These are phyloP conservation scores for Pichia sp. DNA, from an alignment of 1,139 yeast genomes.

Conservation along the genomic window DNA sequence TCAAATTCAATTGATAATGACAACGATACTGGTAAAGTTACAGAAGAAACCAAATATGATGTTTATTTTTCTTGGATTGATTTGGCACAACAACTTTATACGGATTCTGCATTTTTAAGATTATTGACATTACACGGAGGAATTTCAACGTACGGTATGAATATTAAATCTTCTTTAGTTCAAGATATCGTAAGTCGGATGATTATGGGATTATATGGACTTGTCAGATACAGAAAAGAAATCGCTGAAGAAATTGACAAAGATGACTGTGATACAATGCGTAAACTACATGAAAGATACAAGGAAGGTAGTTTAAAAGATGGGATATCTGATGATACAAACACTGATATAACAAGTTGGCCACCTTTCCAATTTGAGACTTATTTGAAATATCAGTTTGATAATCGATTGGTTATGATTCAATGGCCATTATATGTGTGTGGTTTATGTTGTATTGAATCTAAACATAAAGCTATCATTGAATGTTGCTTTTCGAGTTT, in stretches of 20 bases:
- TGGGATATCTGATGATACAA: neutral
- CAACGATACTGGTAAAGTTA: neutral
- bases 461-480: conserved; percentile 28
- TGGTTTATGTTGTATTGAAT: conserved; percentile 31
- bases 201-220: conserved; percentile 28
- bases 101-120: conserved; percentile 39
- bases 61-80: conserved; percentile 50
- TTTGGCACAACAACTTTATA: conserved; percentile 45
- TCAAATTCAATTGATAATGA: neutral
- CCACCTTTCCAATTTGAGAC: conserved; percentile 21
- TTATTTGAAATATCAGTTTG: conserved; percentile 28
- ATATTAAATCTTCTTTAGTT: conserved; percentile 34
- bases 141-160: conserved; percentile 29
- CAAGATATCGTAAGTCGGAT: conserved; percentile 38
- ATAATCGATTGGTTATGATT: conserved; percentile 33
- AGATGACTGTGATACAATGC: conserved; percentile 1
- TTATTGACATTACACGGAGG: conserved; percentile 34
- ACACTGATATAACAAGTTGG: conserved; percentile 5
- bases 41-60: neutral
- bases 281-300: conserved; percentile 6
- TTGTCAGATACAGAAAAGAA: conserved; percentile 21
- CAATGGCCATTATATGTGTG: conserved; percentile 35
- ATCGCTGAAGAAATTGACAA: conserved; percentile 14
- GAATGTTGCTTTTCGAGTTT: conserved; percentile 31
- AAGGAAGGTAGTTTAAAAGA: neutral